These are phyloP conservation scores for Skeletonema costatum DNA, from an alignment of 108 stramenopile species.

Conservation along the genomic window DNA sequence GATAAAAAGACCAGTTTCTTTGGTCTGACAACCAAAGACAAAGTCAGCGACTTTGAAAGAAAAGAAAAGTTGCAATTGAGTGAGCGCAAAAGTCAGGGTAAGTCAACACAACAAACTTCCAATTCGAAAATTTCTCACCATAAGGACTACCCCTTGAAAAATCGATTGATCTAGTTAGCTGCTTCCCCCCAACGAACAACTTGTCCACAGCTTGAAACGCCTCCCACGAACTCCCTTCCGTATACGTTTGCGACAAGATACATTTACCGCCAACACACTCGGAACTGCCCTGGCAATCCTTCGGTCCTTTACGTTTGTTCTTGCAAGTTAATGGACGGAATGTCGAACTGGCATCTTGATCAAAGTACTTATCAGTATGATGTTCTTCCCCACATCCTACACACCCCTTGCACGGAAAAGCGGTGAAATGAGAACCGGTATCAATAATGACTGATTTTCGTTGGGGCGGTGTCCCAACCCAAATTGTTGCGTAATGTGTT, in stretches of 20 bases:
- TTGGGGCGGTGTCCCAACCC: slow-evolving; percentile 92
- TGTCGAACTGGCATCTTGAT: slow-evolving; percentile 55
- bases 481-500: slow-evolving; percentile 91
- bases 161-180: not conserved
- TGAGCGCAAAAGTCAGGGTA: not conserved
- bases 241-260: slow-evolving; percentile 68
- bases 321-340: slow-evolving; percentile 62
- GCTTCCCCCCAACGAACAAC: slow-evolving; percentile 59
- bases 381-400: slow-evolving; percentile 74
- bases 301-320: not conserved
- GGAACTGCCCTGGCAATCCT: slow-evolving; percentile 53
- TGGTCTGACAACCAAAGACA: slow-evolving; percentile 94
- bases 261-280: slow-evolving; percentile 55
- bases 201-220: slow-evolving; percentile 77
- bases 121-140: not conserved
- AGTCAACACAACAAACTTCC: not conserved
- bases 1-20: slow-evolving; percentile 85
- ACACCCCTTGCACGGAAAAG: slow-evolving; percentile 92
- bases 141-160: slow-evolving; percentile 6
- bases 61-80: not conserved
- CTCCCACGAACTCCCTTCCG: slow-evolving; percentile 76
- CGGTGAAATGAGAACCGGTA: slow-evolving; percentile 92
- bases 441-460: slow-evolving; percentile 95
- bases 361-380: slow-evolving; percentile 94
- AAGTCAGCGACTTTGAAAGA: slow-evolving; percentile 54